These are phyloP conservation scores for Globisporangium acanthophoron DNA, from an alignment of 352 stramenopile species.

Conservation along the genomic window DNA sequence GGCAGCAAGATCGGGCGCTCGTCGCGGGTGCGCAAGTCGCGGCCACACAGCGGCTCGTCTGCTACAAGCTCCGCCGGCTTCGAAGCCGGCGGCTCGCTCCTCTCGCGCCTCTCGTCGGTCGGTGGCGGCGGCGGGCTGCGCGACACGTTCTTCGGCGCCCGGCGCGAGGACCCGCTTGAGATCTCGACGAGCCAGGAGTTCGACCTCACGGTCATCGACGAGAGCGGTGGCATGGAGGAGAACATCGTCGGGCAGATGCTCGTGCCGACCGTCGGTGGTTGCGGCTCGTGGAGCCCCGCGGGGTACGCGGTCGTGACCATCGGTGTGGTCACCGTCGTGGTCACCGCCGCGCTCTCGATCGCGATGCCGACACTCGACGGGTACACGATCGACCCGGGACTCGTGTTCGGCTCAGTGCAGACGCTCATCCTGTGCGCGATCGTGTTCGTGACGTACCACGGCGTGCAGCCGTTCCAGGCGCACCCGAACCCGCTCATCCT, in stretches of 20 bases:
- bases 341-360: conserved; percentile 34
- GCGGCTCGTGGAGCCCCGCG: conserved; percentile 39
- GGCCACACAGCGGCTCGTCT: conserved; percentile 34
- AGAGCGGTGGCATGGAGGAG: conserved; percentile 56
- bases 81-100: conserved; percentile 21
- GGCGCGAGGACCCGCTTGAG: conserved; percentile 41
- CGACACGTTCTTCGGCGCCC: conserved; percentile 59
- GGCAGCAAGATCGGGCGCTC: conserved; percentile 1
- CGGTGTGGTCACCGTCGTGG: conserved; percentile 33
- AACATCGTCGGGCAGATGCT: conserved; percentile 52
- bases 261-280: conserved; percentile 30
- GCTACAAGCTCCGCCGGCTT: conserved; percentile 21
- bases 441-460: conserved; percentile 77
- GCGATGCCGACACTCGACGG: conserved; percentile 61
- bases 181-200: conserved; percentile 69
- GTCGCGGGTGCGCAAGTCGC: conserved; percentile 23
- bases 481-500: conserved; percentile 83
- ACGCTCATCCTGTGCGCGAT: conserved; percentile 63
- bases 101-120: conserved; percentile 40
- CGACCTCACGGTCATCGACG: conserved; percentile 70
- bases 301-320: conserved; percentile 40
- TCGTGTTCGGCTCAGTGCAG: conserved; percentile 71
- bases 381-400: conserved; percentile 71
- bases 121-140: conserved; percentile 24
- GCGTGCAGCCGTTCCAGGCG: conserved; percentile 65